Base-by-base conservation (phyloP, 176 grass and related monocot genomes). In the Metroxylon sagu region DNA sequence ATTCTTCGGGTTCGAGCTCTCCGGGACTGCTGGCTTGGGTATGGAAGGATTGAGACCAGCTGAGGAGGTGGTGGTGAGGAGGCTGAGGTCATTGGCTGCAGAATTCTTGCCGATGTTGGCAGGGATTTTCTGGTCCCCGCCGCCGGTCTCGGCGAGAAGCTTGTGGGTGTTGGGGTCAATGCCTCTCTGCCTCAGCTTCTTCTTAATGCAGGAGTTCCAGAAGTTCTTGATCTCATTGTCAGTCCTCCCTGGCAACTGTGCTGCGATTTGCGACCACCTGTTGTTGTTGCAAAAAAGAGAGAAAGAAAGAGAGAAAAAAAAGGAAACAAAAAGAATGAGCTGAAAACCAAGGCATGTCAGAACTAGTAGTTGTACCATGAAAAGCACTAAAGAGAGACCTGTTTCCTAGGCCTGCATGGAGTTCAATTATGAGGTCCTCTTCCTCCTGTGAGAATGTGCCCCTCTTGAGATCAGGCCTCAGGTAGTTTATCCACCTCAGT, bases 211-310 rank as follows among this genome's bases (percentile, higher is more conserved):
- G 5, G 82, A 85, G 26, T 85, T 85, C 82, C 82, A 85, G 14
- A 85, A 73, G 74, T 85, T 85, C 82, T 85, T 85, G 57, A 85
- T 85, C 77, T 85, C 82, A 25, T 85, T 85, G 25, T 85, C 82
- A 25, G 82, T 85, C 70, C 82, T 79, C 54, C 84, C 84, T 57
- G 84, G 84, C 67, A 87, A 50, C 16, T 76, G 71, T 53, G 84
- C 77, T 54, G 84, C 75, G 68, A 87, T 87, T 27, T 87, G 76
- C 26, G 84, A 87, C 84, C 84, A 87, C 59, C 83, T 86, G 60
- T 15, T 6, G 5, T 15, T 16, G 16, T 31, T 17, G 2, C n/a
- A 4, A 28, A 17, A 2, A 19, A 50, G 30, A 14, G 50, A n/a
- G 6, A n/a, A n/a, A n/a, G 17, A 23, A 17, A 23, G 18, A 5